Conservation (phyloP, 176 grass and related monocot species). For the Carex pumila region DNA sequence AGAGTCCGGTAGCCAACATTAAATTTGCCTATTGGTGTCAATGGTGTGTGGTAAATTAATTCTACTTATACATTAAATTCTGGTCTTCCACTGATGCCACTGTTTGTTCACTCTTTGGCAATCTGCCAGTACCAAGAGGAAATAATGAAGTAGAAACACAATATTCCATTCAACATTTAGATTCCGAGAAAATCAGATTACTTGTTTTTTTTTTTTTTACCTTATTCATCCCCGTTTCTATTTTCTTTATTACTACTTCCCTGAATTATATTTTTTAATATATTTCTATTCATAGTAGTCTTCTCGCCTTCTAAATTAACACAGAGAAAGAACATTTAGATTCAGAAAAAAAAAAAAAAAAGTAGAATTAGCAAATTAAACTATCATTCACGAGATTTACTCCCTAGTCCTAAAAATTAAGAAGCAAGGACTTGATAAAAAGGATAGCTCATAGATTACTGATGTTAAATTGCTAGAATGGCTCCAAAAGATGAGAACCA, state of each 20-base stretch:
- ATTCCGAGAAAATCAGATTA: too few species aligned
- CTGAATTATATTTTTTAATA: background rate
- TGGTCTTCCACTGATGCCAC: conserved; percentile 28
- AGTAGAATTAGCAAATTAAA: background rate
- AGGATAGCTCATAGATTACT: too few species aligned
- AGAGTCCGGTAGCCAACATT: background rate
- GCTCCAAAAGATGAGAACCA: too few species aligned
- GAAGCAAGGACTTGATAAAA: background rate
- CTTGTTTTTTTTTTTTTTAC: background rate
- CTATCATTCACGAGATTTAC: background rate
- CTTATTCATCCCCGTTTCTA: background rate
- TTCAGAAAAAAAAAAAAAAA: background rate
- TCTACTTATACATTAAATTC: conserved; percentile 52
- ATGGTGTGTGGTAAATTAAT: background rate
- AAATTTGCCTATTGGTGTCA: background rate
- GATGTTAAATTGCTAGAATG: too few species aligned
- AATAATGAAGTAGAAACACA: too few species aligned
- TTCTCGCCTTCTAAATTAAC: too few species aligned
- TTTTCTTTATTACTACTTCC: background rate
- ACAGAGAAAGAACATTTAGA: background rate
- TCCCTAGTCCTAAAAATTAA: background rate
- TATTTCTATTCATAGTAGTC: background rate
- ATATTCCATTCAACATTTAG: too few species aligned
- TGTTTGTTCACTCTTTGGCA: conserved; percentile 33
- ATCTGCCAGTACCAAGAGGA: too few species aligned